Conservation (phyloP, 352 stramenopile genomes). For the Pythium brassicae region DNA sequence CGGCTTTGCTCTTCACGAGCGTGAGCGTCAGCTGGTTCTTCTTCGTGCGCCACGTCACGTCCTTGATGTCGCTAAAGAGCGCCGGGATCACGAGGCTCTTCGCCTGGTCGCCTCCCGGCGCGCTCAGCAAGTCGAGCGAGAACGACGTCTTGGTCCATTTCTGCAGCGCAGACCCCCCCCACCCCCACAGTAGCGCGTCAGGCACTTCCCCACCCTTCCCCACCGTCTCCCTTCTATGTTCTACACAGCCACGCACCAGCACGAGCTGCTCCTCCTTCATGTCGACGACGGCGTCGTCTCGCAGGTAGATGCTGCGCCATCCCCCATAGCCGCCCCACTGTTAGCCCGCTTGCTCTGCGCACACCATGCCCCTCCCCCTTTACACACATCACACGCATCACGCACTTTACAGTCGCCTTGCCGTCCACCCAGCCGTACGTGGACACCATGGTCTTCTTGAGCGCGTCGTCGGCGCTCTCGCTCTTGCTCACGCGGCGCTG, state of each 20-base stretch:
- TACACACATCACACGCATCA: background rate
- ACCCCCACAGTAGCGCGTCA: background rate
- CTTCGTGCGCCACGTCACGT: slow-evolving; percentile 51
- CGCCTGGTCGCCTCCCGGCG: slow-evolving; percentile 26
- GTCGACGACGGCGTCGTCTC: slow-evolving; percentile 43
- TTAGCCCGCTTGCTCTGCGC: background rate
- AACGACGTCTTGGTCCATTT: slow-evolving; percentile 80
- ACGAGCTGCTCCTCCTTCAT: slow-evolving; percentile 60
- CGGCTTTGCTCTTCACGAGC: slow-evolving; percentile 49
- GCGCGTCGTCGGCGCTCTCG: slow-evolving; percentile 10
- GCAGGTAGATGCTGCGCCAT: slow-evolving; percentile 62
- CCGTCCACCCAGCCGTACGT: slow-evolving; percentile 78
- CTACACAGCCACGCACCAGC: slow-evolving; percentile 41
- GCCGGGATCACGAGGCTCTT: slow-evolving; percentile 76
- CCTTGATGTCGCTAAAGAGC: slow-evolving; percentile 61
- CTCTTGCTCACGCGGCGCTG: slow-evolving; percentile 27
- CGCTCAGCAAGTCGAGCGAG: slow-evolving; percentile 56
- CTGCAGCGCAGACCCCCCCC: slow-evolving; percentile 17
- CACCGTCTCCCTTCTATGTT: background rate
- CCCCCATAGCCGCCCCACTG: background rate
- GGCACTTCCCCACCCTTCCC: too few species aligned
- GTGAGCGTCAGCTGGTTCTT: slow-evolving; percentile 69
- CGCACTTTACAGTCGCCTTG: slow-evolving; percentile 60
- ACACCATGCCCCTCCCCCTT: background rate
- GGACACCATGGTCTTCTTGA: slow-evolving; percentile 58